Evolutionary conservation across 306 rosid genomes (phyloP).

Genomic region (Prunus davidiana): DNA sequence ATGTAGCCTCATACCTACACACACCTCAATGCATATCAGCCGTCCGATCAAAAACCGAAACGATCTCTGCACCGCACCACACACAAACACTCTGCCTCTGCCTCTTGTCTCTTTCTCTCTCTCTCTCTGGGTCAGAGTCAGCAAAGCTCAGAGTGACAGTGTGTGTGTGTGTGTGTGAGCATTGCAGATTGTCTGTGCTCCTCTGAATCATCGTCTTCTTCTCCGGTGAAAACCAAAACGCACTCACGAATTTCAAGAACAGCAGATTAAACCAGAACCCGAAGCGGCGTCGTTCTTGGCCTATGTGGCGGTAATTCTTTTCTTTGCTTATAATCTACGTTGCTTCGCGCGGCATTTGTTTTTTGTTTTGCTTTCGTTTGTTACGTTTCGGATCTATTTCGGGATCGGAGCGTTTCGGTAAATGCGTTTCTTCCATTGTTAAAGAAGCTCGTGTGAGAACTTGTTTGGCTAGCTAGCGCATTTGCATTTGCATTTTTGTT

Average conservation of each 20-base stretch:
- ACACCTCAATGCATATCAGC: slow-evolving; percentile 22
- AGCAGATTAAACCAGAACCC: not conserved
- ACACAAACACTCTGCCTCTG: not conserved
- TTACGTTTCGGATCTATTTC: slow-evolving; percentile 49
- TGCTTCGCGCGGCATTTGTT: slow-evolving; percentile 4
- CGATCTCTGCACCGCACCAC: slow-evolving; percentile 16
- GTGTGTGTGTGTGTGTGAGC: not conserved
- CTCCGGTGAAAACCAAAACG: not conserved
- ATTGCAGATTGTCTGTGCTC: not conserved
- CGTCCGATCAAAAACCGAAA: slow-evolving; percentile 38
- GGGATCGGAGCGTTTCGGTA: slow-evolving; percentile 30
- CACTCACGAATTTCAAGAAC: not conserved
- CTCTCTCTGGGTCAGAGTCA: slow-evolving; percentile 9
- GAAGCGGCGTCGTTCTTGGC: slow-evolving; percentile 1
- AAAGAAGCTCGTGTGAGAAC: slow-evolving; percentile 8
- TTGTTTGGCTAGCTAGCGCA: not conserved
- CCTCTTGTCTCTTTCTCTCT: slow-evolving; percentile 1
- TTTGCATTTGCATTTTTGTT: not conserved
- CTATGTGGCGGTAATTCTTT: slow-evolving; percentile 42
- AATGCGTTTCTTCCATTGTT: slow-evolving; percentile 28
- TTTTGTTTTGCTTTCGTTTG: not conserved
- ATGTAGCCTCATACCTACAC: not conserved
- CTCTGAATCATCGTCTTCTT: not conserved
- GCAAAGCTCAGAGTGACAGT: slow-evolving; percentile 10
- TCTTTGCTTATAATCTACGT: slow-evolving; percentile 74